Percentiles rank a stretch among this genome's conserved stretches.
Evolutionary conservation across 768 basidiomycete genomes (phyloP).

Genomic region (Lactarius evosmus): DNA sequence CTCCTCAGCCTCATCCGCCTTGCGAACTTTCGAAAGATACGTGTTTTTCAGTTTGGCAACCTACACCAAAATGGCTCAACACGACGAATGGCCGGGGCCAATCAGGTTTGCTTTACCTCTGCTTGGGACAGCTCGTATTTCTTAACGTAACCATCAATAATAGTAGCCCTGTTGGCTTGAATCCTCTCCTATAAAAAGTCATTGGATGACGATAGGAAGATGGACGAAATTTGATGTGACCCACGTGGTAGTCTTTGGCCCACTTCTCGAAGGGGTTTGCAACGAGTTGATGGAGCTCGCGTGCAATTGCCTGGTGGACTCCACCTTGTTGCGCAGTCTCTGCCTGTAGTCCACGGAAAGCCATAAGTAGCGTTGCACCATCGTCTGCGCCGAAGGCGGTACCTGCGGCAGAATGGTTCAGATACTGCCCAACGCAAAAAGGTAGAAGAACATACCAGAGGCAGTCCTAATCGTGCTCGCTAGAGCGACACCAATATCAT

Average conservation of each 20-base stretch:
- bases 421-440: constrained; percentile 13
- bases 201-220: neutral
- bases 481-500: constrained; percentile 57
- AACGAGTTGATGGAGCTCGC: constrained; percentile 72
- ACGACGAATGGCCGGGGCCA: neutral
- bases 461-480: constrained; percentile 48
- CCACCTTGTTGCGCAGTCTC: constrained; percentile 73
- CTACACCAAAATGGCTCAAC: constrained; percentile 31
- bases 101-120: constrained; percentile 44
- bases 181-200: constrained; percentile 18
- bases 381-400: constrained; percentile 76
- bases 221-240: constrained; percentile 16
- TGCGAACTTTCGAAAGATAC: constrained; percentile 73
- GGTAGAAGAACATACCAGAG: constrained; percentile 40
- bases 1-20: constrained; percentile 90
- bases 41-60: constrained; percentile 66
- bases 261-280: constrained; percentile 79
- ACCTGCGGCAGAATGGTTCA: constrained; percentile 36
- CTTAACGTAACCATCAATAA: constrained; percentile 39
- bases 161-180: constrained; percentile 16
- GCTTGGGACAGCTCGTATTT: constrained; percentile 66
- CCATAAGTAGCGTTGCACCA: constrained; percentile 75
- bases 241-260: constrained; percentile 71
- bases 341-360: constrained; percentile 75
- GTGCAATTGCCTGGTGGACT: constrained; percentile 65